Base-by-base conservation (phyloP, 2,329 filamentous ascomycete genomes). In the Didymosphaeria variabile region DNA sequence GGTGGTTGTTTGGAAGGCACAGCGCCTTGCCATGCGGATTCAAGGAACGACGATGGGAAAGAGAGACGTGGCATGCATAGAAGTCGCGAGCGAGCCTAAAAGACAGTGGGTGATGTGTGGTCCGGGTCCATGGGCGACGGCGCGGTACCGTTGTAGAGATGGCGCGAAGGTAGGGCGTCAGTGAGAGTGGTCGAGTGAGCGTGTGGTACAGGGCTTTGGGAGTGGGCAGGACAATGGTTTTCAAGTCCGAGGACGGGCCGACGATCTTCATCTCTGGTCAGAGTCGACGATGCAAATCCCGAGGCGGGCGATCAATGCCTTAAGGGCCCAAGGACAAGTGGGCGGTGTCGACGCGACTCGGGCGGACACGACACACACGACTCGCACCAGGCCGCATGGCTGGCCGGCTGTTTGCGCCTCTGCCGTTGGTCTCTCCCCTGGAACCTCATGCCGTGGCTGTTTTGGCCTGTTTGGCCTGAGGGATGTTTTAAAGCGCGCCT, bases 271-370 rank as follows among this genome's bases (percentile, higher is more conserved):
- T 66, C 66, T 65, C 61, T 65, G 60, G 66, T 60, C 62, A 65
- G 60, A 63, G 57, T 50, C 62, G 60, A 63, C 55, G 57, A 57
- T 57, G 62, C 60, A 62, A 66, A 62, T 60, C 65, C 60, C 59
- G 60, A 60, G 53, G 57, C 51, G 68, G 65, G 52, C 67, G 68
- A 71, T 71, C 68, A 66, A 71, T 68, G 67, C 67, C 65, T 62
- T 55, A 29, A 59, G 49, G 50, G 12, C 26, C 31, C n/a, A 15
- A 1, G 5, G 26, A 29, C 7, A 10, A 32, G 23, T 17, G 44
- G 45, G 55, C 45, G 55, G 55, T 58, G 55, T 52, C 45, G 36
- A 38, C 21, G 23, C 36, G 45, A 42, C n/a, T n/a, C 31, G 32
- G 32, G 46, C 38, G 23, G 51, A 5, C 38, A 23, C n/a, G 13